phyloP scores from a whole-genome alignment of 257 asterid genomes.

The Solanum peruvianum region DNA sequence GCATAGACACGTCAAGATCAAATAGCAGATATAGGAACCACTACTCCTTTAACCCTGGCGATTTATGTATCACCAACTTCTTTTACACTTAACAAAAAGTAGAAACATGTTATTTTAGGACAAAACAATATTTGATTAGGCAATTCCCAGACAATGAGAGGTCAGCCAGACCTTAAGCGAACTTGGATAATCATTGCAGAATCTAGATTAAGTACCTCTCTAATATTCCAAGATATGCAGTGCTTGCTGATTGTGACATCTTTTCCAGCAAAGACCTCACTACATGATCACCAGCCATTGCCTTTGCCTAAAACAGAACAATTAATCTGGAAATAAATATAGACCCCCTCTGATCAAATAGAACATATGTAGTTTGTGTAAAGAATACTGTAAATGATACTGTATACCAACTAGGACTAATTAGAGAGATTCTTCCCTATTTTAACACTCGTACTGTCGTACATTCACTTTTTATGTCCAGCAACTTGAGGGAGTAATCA shows the following conservation, averaged over 20 bases:
- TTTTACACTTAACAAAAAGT: neutral
- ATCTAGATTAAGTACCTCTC: constrained; percentile 53
- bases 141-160: neutral
- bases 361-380: neutral
- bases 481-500: neutral
- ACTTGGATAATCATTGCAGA: neutral
- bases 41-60: neutral
- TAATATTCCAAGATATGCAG: constrained; percentile 82
- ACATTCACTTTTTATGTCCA: neutral
- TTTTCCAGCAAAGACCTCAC: constrained; percentile 89
- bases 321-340: neutral
- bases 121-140: neutral
- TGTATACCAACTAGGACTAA: neutral
- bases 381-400: neutral
- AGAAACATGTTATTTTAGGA: neutral
- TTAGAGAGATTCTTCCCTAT: neutral
- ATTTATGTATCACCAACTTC: neutral
- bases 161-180: neutral
- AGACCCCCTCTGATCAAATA: neutral
- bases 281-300: constrained; percentile 95
- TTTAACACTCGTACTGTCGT: neutral
- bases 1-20: neutral
- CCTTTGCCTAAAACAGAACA: constrained; percentile 34
- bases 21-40: neutral
- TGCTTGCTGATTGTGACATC: constrained; percentile 86